These are phyloP conservation scores for Vishniacozyma victoriae DNA, from an alignment of 768 basidiomycete genomes.

Conservation along the genomic window DNA sequence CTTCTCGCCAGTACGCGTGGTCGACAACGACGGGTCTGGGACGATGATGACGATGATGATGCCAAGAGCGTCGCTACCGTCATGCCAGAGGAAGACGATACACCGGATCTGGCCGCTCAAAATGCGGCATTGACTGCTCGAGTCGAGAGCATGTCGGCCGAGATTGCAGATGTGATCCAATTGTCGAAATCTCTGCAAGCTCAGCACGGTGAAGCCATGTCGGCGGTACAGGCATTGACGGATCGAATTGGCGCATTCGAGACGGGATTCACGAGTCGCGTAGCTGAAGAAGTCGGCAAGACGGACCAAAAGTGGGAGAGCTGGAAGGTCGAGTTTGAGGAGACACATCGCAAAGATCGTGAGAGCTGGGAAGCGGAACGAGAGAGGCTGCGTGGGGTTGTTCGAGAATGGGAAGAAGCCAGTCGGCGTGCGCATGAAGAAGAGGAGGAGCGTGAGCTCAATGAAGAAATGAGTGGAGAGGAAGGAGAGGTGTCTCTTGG, in stretches of 20 bases:
- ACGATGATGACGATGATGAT: slow-evolving; percentile 66
- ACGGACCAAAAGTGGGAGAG: slow-evolving; percentile 51
- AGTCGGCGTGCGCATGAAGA: slow-evolving; percentile 46
- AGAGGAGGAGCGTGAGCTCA: slow-evolving; percentile 44
- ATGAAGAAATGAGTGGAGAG: slow-evolving; percentile 35
- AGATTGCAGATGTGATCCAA: slow-evolving; percentile 69
- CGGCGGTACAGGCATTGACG: slow-evolving; percentile 43
- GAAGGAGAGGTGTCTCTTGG: slow-evolving; percentile 14
- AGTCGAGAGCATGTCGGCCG: slow-evolving; percentile 59
- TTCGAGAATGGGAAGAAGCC: slow-evolving; percentile 71
- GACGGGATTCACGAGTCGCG: slow-evolving; percentile 29
- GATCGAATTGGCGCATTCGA: slow-evolving; percentile 40
- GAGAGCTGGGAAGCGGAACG: slow-evolving; percentile 80
- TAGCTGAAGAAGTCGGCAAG: slow-evolving; percentile 36
- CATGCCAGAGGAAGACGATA: slow-evolving; percentile 44
- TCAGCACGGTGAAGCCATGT: slow-evolving; percentile 71
- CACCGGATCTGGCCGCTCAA: slow-evolving; percentile 37
- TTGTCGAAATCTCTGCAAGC: slow-evolving; percentile 67
- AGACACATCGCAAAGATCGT: slow-evolving; percentile 67
- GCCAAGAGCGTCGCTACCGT: slow-evolving; percentile 66
- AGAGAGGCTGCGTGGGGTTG: slow-evolving; percentile 63
- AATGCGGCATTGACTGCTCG: slow-evolving; percentile 59
- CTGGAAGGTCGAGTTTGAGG: slow-evolving; percentile 75
- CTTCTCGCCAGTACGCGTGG: slow-evolving; percentile 30
- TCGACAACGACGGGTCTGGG: slow-evolving; percentile 13